A percentile compares a stretch with the other conserved stretches of the same genome.
Evolutionary conservation across 345 rosid genomes (phyloP).

Genomic region (Lepidium didymum): DNA sequence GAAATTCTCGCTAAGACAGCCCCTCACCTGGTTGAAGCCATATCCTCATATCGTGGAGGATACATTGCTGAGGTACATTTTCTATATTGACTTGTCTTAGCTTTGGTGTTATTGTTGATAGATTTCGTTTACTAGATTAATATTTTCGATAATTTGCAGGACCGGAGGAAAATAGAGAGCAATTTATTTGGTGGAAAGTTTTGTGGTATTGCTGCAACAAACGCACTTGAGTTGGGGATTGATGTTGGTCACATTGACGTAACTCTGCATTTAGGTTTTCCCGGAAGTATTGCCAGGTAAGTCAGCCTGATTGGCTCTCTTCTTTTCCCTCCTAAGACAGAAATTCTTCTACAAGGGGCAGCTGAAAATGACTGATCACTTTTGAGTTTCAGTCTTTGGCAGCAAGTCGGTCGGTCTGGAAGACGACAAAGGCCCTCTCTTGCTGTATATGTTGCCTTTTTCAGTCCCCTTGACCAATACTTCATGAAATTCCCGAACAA

Average conservation of each 20-base stretch:
- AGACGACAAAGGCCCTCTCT: constrained; percentile 83
- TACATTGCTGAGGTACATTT: constrained; percentile 67
- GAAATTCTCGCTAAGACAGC: constrained; percentile 79
- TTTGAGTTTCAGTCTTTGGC: constrained; percentile 69
- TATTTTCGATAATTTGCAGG: constrained; percentile 38
- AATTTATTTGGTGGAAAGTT: constrained; percentile 81
- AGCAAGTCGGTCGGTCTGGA: constrained; percentile 97
- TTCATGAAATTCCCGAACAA: constrained; percentile 81
- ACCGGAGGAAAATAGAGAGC: constrained; percentile 77
- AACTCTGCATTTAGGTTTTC: constrained; percentile 93
- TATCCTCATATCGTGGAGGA: constrained; percentile 89
- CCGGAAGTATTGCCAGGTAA: constrained; percentile 94
- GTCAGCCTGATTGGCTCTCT: constrained; percentile 11
- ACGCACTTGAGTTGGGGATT: constrained; percentile 95
- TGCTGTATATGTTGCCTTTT: constrained; percentile 83
- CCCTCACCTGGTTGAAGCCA: constrained; percentile 57
- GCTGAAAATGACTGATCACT: not conserved
- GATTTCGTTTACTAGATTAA: not conserved
- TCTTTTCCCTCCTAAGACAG: not conserved
- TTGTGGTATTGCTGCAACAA: constrained; percentile 89
- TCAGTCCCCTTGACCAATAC: constrained; percentile 83
- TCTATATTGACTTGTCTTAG: not conserved
- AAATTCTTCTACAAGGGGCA: not conserved
- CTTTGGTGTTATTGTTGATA: constrained; percentile 12
- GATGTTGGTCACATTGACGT: constrained; percentile 96